Percentiles rank a stretch among this genome's conserved stretches.
Conservation (phyloP, 2,329 filamentous ascomycete genomes). For the Periconia sp. region DNA sequence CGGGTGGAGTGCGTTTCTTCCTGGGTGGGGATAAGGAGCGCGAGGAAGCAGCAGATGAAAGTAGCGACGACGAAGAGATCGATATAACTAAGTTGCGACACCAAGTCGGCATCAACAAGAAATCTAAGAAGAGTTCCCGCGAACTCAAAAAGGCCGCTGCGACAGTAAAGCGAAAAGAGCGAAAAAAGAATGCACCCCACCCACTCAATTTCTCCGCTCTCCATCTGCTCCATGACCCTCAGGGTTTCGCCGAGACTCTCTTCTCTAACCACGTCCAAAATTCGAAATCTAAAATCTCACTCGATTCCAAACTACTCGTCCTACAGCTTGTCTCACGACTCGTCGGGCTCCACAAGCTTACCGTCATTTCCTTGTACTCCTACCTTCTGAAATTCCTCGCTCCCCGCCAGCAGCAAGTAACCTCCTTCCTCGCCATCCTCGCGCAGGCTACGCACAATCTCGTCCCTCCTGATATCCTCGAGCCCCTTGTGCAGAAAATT, state of each 20-base stretch:
- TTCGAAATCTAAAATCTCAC: conserved; percentile 79
- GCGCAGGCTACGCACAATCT: conserved; percentile 91
- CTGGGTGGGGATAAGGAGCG: conserved; percentile 94
- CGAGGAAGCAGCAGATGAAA: conserved; percentile 84
- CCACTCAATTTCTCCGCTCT: conserved; percentile 95
- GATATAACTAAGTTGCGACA: conserved; percentile 85
- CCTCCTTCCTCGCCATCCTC: conserved; percentile 88
- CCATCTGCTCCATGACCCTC: conserved; percentile 91
- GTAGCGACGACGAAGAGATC: conserved; percentile 76
- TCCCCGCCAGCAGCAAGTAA: conserved; percentile 86
- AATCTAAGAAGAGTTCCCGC: conserved; percentile 85
- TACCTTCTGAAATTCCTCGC: conserved; percentile 93
- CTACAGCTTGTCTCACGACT: conserved; percentile 89
- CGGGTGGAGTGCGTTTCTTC: conserved; percentile 91
- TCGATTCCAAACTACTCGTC: conserved; percentile 89
- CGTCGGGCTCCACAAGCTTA: conserved; percentile 91
- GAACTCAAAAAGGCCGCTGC: conserved; percentile 79
- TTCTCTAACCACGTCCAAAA: conserved; percentile 92
- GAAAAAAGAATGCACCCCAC: conserved; percentile 86
- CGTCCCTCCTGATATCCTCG: conserved; percentile 89
- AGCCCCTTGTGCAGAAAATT: conserved; percentile 92
- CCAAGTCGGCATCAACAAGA: conserved; percentile 92
- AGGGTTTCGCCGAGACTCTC: conserved; percentile 87
- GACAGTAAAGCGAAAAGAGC: conserved; percentile 79
- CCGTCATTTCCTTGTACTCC: conserved; percentile 88